Percentiles rank a stretch among this genome's conserved stretches.
Conservation (phyloP, 2,329 filamentous ascomycete genomes). For the Neophaeococcomyces aloes region DNA sequence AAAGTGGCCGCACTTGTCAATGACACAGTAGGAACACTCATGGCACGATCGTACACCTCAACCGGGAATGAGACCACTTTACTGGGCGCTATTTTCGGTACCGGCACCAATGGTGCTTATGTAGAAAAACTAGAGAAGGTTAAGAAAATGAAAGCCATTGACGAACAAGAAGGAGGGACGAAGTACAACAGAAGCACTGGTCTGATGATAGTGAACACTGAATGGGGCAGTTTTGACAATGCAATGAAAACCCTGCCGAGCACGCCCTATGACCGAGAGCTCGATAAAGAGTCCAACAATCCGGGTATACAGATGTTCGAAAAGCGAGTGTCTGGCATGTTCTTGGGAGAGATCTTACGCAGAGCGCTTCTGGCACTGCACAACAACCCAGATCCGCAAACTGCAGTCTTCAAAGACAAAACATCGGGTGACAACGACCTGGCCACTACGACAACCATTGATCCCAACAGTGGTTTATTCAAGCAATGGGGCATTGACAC, state of each 20-base stretch:
- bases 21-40: slow-evolving; percentile 92
- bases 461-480: slow-evolving; percentile 56
- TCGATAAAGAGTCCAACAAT: slow-evolving; percentile 75
- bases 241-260: slow-evolving; percentile 75
- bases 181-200: slow-evolving; percentile 71
- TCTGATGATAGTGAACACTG: slow-evolving; percentile 95
- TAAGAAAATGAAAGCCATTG: slow-evolving; percentile 56
- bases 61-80: slow-evolving; percentile 77
- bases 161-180: slow-evolving; percentile 41
- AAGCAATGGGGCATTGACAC: slow-evolving; percentile 85
- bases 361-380: slow-evolving; percentile 59
- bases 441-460: slow-evolving; percentile 59
- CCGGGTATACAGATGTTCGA: slow-evolving; percentile 98
- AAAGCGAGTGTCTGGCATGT: slow-evolving; percentile 97
- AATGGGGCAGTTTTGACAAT: slow-evolving; percentile 99
- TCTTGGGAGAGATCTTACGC: slow-evolving; percentile 85
- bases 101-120: slow-evolving; percentile 94
- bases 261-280: slow-evolving; percentile 67
- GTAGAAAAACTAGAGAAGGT: slow-evolving; percentile 82
- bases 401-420: slow-evolving; percentile 65
- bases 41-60: slow-evolving; percentile 93
- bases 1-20: slow-evolving; percentile 94
- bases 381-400: slow-evolving; percentile 49
- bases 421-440: slow-evolving; percentile 60
- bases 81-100: slow-evolving; percentile 94